A percentile compares a stretch with the other conserved stretches of the same genome.
These are phyloP conservation scores for Mycena filopes DNA, from an alignment of 768 basidiomycete genomes.

Conservation along the genomic window DNA sequence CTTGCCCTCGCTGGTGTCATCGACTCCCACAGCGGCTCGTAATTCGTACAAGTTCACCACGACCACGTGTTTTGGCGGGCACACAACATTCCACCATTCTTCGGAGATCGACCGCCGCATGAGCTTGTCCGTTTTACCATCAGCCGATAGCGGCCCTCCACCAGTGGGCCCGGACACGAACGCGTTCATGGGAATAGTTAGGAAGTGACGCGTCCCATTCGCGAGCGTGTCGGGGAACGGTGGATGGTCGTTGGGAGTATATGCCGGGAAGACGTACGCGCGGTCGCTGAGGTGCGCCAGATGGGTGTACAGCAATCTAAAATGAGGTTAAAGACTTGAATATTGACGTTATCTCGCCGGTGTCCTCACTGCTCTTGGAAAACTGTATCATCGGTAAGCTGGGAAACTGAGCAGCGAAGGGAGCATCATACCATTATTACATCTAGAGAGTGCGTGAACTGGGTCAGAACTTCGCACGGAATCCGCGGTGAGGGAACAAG, in stretches of 20 bases:
- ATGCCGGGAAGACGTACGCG: slow-evolving; percentile 16
- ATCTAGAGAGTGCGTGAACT: too few relatives aligned
- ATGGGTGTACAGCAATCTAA: slow-evolving; percentile 22
- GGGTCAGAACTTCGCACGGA: too few relatives aligned
- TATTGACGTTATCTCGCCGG: neutral
- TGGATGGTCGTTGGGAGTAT: slow-evolving; percentile 18
- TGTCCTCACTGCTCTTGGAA: slow-evolving; percentile 16
- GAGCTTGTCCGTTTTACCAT: neutral
- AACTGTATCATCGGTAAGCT: slow-evolving; percentile 5
- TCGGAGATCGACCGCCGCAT: slow-evolving; percentile 7
- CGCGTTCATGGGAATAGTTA: slow-evolving; percentile 26
- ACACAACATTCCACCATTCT: slow-evolving; percentile 14
- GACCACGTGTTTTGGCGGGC: neutral
- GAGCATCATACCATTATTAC: too few relatives aligned
- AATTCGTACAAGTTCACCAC: slow-evolving; percentile 1
- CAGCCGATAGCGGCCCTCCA: neutral
- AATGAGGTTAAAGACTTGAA: too few relatives aligned
- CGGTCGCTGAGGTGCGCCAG: slow-evolving; percentile 15
- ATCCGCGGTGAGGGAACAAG: too few relatives aligned
- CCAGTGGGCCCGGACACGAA: slow-evolving; percentile 20
- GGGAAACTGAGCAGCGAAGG: too few relatives aligned
- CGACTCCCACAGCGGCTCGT: neutral
- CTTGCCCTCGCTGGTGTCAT: neutral
- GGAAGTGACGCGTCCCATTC: slow-evolving; percentile 11
- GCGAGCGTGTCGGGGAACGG: slow-evolving; percentile 24